These are phyloP conservation scores for Starmerella asiatica DNA, from an alignment of 805 yeast species.

Conservation along the genomic window DNA sequence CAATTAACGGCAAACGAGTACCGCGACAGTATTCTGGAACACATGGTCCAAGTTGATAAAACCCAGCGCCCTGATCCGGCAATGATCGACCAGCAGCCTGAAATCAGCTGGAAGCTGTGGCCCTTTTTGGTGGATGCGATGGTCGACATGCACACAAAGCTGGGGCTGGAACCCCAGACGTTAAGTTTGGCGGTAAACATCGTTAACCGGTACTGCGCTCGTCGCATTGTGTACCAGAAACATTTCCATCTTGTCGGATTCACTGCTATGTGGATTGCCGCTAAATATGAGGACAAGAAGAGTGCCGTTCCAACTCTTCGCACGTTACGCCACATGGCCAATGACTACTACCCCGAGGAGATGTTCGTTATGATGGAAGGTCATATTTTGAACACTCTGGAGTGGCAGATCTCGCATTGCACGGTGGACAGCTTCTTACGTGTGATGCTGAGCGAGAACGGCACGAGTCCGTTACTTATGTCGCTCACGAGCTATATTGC, in stretches of 20 bases:
- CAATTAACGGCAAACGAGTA: slow-evolving; percentile 26
- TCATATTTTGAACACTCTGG: slow-evolving; percentile 53
- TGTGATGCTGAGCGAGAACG: slow-evolving; percentile 19
- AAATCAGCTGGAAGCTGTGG: slow-evolving; percentile 57
- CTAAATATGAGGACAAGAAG: slow-evolving; percentile 63
- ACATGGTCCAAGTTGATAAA: slow-evolving; percentile 26
- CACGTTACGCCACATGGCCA: slow-evolving; percentile 58
- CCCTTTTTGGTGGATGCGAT: slow-evolving; percentile 61
- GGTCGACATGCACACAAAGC: slow-evolving; percentile 47
- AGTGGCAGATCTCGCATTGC: slow-evolving; percentile 57
- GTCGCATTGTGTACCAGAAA: slow-evolving; percentile 65
- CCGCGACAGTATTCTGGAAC: slow-evolving; percentile 27
- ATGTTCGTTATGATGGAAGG: slow-evolving; percentile 60
- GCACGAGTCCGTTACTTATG: slow-evolving; percentile 20
- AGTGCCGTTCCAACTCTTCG: slow-evolving; percentile 58
- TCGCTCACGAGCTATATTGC: slow-evolving; percentile 26
- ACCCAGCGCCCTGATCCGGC: slow-evolving; percentile 38
- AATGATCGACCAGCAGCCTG: slow-evolving; percentile 76
- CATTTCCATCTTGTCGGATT: slow-evolving; percentile 84
- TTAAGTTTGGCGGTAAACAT: slow-evolving; percentile 55
- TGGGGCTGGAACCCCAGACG: slow-evolving; percentile 53
- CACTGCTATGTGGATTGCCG: slow-evolving; percentile 80
- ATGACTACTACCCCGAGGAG: slow-evolving; percentile 44
- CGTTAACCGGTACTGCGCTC: slow-evolving; percentile 80
- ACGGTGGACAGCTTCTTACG: slow-evolving; percentile 33